These are phyloP conservation scores for Colletotrichum shisoi DNA, from an alignment of 2,329 filamentous ascomycete genomes.

Conservation along the genomic window DNA sequence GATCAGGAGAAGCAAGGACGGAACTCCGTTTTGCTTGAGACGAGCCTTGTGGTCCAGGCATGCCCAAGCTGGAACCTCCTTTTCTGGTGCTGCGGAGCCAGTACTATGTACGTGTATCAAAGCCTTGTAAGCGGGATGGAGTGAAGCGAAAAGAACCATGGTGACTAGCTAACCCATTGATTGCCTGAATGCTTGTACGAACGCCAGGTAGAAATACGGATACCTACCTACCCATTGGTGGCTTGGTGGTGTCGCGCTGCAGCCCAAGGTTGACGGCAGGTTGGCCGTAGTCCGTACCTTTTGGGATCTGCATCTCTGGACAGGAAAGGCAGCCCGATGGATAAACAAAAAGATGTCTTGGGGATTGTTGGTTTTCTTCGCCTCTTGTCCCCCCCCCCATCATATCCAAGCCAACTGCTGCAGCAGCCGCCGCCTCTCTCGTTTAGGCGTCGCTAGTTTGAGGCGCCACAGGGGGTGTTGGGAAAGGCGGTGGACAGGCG, in stretches of 20 bases:
- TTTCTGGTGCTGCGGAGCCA: not conserved
- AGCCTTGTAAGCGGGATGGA: constrained; percentile 11
- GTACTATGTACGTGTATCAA: not conserved
- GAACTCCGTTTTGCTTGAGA: constrained; percentile 8
- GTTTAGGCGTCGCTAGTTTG: constrained; percentile 33
- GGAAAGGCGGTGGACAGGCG: constrained; percentile 34
- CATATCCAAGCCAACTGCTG: constrained; percentile 20
- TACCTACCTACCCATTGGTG: not conserved
- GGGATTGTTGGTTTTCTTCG: constrained; percentile 31
- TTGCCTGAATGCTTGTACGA: not conserved
- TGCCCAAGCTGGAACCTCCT: constrained; percentile 6
- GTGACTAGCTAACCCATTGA: not conserved
- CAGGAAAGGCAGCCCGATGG: not conserved
- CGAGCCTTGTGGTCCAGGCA: constrained; percentile 1
- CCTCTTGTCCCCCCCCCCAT: constrained; percentile 3
- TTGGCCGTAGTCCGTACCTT: constrained; percentile 11
- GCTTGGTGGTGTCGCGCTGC: constrained; percentile 10
- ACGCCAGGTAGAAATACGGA: too few relatives aligned
- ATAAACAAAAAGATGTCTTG: constrained; percentile 14
- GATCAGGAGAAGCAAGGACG: not conserved
- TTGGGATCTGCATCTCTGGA: constrained; percentile 16
- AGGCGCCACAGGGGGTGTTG: constrained; percentile 34
- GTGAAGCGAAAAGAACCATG: constrained; percentile 1
- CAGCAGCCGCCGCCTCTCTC: constrained; percentile 22
- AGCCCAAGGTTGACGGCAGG: constrained; percentile 7